A percentile compares a stretch with the other conserved stretches of the same genome.
Evolutionary conservation across 148 eudicot species (phyloP).

Genomic region (Bassia scoparia): DNA sequence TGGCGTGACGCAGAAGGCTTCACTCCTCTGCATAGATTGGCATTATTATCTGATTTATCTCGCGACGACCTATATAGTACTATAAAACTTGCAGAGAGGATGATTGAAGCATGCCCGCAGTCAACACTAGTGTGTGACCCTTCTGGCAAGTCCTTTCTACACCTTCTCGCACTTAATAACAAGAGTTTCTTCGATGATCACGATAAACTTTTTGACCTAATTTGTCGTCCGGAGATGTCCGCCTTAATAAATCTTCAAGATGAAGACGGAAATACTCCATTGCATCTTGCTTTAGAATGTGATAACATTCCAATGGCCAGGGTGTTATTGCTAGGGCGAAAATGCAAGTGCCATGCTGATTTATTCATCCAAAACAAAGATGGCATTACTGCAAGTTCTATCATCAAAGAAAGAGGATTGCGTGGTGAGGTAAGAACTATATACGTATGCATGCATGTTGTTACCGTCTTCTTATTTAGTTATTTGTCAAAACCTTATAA

Average conservation of each 20-base stretch:
- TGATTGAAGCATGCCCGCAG: not conserved
- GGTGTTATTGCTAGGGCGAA: not conserved
- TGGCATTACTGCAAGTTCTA: not conserved
- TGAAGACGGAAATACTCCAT: slow-evolving; percentile 13
- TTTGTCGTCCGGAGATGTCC: not conserved
- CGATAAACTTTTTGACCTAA: not conserved
- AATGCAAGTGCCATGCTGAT: too few species aligned
- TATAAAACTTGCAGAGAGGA: too few species aligned
- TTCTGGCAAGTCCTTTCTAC: not conserved
- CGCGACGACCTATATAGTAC: too few species aligned
- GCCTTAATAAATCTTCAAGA: not conserved
- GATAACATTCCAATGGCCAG: slow-evolving; percentile 4
- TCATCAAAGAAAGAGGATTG: not conserved
- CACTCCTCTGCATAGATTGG: slow-evolving; percentile 14
- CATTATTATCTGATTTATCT: too few species aligned
- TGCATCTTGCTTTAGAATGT: slow-evolving; percentile 7
- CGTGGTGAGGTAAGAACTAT: not conserved
- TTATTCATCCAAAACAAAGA: not conserved
- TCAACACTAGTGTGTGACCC: not conserved
- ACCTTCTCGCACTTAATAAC: slow-evolving; percentile 1
- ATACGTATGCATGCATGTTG: too few species aligned
- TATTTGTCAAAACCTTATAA: too few species aligned
- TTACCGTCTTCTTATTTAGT: not conserved
- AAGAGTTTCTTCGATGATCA: not conserved
- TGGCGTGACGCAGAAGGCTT: slow-evolving; percentile 5